phyloP scores from a whole-genome alignment of 2,329 filamentous ascomycete genomes.

The Nemania sp. region DNA sequence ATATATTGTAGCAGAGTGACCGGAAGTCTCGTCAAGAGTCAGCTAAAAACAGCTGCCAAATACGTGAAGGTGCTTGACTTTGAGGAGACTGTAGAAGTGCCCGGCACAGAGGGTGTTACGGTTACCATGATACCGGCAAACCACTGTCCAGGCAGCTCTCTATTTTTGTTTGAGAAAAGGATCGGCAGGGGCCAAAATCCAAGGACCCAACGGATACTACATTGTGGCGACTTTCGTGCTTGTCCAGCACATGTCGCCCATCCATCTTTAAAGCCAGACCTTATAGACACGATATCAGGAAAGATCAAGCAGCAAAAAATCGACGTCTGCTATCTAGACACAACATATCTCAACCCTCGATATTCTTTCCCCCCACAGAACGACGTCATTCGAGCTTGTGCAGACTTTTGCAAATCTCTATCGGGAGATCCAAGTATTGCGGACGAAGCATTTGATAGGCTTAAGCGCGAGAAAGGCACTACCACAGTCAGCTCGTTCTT shows the following conservation, averaged over 20 bases:
- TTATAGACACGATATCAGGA: constrained; percentile 69
- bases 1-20: constrained; percentile 97
- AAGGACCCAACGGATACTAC: constrained; percentile 77
- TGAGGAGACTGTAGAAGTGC: constrained; percentile 76
- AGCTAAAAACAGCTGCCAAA: constrained; percentile 81
- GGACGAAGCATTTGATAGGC: constrained; percentile 51
- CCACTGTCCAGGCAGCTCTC: constrained; percentile 91
- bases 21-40: constrained; percentile 82
- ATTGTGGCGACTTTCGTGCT: constrained; percentile 95
- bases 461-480: constrained; percentile 47
- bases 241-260: constrained; percentile 84
- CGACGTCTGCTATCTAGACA: constrained; percentile 95
- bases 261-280: constrained; percentile 76
- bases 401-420: constrained; percentile 81
- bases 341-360: constrained; percentile 92
- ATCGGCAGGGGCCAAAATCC: constrained; percentile 62
- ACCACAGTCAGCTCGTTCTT: constrained; percentile 59
- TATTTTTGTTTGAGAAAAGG: constrained; percentile 88
- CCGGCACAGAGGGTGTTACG: constrained; percentile 76
- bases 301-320: constrained; percentile 81
- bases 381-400: constrained; percentile 84
- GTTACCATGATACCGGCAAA: constrained; percentile 97
- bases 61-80: constrained; percentile 87
- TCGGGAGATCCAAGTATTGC: constrained; percentile 63
- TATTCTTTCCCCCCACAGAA: constrained; percentile 92